Evolutionary conservation across 169 alveolate genomes (phyloP), one percentile per base, ranked within the genome.

Genomic region (Toxoplasma gondii): DNA sequence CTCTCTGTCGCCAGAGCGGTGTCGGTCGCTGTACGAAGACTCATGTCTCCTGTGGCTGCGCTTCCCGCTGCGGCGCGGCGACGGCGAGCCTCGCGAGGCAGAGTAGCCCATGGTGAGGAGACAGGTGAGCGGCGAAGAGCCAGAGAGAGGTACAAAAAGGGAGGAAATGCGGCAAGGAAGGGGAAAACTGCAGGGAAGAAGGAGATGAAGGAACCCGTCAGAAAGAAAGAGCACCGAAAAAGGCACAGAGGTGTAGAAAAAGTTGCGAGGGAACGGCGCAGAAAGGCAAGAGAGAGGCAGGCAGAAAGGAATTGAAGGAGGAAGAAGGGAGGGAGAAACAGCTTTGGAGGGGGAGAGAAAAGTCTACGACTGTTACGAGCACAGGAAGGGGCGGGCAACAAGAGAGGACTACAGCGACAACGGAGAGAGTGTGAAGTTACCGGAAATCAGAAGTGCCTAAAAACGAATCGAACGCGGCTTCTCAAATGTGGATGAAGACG

Each of bases 31-130:
- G 34, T 64, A 64, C 27, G 86, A 78, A 4, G 86, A 19, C n/a
- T 78, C 86, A 27, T 78, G 86, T 12, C 86, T 41, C 10, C 86
- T 17, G 86, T n/a, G 29, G 44, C 86, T 16, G 22, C 45, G 86
- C 86, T 19, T 29, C 29, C 44, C n/a, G 45, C 86, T 78, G 86
- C 86, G 86, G 27, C 86, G 86, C n/a, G 86, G 86, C 39, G 86
- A 78, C 39, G 86, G 86, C 39, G 86, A 78, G 44, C 86, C 39
- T 2, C 86, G 86, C 5, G 86, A 78, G 44, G 82, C 5, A 69
- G 86, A 78, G 86, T 78, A 78, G 39, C 86, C 86, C 86, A 78
- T 78, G 5, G 78, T 64, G 78, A 22, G 27, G 17, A 64, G 78
- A 17, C n/a, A 27, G 17, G 27, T 17, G 27, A 27, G 5, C 39